Evolutionary conservation across 257 asterid genomes (phyloP).

Genomic region (Penstemon newberryi): DNA sequence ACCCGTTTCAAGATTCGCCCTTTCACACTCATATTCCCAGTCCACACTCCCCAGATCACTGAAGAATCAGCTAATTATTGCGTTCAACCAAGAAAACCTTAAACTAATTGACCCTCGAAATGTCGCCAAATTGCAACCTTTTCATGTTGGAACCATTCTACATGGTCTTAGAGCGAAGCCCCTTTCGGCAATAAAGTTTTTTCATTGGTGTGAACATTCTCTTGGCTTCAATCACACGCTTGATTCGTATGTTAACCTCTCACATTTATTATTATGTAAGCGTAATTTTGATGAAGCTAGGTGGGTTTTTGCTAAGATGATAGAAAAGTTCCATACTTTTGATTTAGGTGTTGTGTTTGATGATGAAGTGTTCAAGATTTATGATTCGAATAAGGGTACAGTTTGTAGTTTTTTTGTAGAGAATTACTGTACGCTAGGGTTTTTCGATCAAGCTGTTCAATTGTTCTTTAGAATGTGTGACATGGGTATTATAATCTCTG

Average conservation of each 20-base stretch:
- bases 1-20: conserved; percentile 25
- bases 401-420: conserved; percentile 39
- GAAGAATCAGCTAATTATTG: conserved; percentile 25
- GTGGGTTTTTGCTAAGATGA: conserved; percentile 38
- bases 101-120: conserved; percentile 27
- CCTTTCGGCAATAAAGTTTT: conserved; percentile 40
- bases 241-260: conserved; percentile 29
- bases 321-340: conserved; percentile 31
- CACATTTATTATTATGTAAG: conserved; percentile 32
- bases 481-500: conserved; percentile 31
- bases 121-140: conserved; percentile 27
- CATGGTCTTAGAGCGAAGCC: conserved; percentile 37
- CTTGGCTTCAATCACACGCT: conserved; percentile 38
- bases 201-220: conserved; percentile 42
- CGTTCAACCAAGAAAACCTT: conserved; percentile 33
- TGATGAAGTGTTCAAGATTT: conserved; percentile 29
- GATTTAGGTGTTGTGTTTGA: conserved; percentile 32
- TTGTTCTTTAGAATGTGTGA: conserved; percentile 29
- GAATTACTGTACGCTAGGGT: conserved; percentile 34
- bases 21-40: conserved; percentile 22
- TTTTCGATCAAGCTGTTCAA: conserved; percentile 30
- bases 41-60: conserved; percentile 23
- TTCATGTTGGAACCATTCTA: conserved; percentile 33
- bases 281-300: conserved; percentile 38
- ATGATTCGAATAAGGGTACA: conserved; percentile 26